Evolutionary conservation across 2,329 filamentous ascomycete genomes (phyloP).

Genomic region (Xylaria sp.): DNA sequence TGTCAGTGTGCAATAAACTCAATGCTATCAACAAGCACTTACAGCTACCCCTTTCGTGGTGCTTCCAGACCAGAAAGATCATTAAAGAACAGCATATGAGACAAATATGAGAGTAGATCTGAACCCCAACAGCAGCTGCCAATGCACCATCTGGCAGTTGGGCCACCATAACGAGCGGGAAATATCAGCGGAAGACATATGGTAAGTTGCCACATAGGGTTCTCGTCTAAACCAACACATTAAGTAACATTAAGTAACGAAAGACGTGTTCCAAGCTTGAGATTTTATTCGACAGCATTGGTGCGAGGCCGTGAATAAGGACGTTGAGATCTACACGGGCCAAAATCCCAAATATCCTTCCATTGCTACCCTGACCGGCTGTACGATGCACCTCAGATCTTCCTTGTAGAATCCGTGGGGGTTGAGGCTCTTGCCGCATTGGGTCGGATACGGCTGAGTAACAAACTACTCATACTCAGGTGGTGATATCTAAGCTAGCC

Average conservation of each 20-base stretch:
- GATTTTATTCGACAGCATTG: background rate
- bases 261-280: background rate
- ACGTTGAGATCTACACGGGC: background rate
- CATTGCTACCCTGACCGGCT: slow-evolving; percentile 18
- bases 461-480: too few species aligned
- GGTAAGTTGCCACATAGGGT: slow-evolving; percentile 4
- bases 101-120: slow-evolving; percentile 46
- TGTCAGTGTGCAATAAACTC: slow-evolving; percentile 11
- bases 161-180: slow-evolving; percentile 43
- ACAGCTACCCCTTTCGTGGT: slow-evolving; percentile 51
- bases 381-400: slow-evolving; percentile 15
- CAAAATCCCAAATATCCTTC: background rate
- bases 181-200: slow-evolving; percentile 29
- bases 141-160: slow-evolving; percentile 45
- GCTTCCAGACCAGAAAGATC: slow-evolving; percentile 47
- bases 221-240: slow-evolving; percentile 4
- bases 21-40: slow-evolving; percentile 26
- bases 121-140: slow-evolving; percentile 42
- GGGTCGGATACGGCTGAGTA: background rate
- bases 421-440: slow-evolving; percentile 6
- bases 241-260: slow-evolving; percentile 4
- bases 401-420: slow-evolving; percentile 22
- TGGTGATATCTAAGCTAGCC: too few species aligned
- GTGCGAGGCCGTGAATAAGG: background rate
- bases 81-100: slow-evolving; percentile 42